phyloP scores from a whole-genome alignment of 352 stramenopile species.

The Phytophthora cajani region DNA sequence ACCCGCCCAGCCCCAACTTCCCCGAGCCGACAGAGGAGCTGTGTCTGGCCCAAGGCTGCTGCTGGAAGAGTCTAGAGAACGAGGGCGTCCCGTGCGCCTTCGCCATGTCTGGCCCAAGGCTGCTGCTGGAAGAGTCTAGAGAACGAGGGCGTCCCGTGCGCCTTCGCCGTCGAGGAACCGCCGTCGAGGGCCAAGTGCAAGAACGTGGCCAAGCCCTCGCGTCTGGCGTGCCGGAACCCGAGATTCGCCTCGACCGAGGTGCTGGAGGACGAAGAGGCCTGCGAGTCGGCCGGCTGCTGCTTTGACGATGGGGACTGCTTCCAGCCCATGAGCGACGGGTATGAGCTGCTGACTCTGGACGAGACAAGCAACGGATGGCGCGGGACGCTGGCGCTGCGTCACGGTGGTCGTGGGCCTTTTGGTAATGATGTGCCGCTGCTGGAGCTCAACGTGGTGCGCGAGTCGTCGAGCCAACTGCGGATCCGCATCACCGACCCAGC shows the following conservation, averaged over 20 bases:
- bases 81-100: constrained; percentile 71
- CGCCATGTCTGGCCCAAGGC: constrained; percentile 74
- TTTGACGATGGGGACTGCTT: constrained; percentile 72
- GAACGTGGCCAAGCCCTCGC: constrained; percentile 46
- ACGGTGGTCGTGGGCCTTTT: constrained; percentile 64
- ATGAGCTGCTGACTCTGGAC: constrained; percentile 69
- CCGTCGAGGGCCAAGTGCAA: constrained; percentile 36
- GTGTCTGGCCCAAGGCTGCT: constrained; percentile 85
- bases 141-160: constrained; percentile 65
- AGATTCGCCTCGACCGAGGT: constrained; percentile 48
- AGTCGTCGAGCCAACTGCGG: constrained; percentile 54
- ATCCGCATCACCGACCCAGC: constrained; percentile 86
- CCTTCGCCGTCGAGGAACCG: constrained; percentile 47
- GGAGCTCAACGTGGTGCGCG: constrained; percentile 65
- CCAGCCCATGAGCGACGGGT: constrained; percentile 72
- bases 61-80: constrained; percentile 75
- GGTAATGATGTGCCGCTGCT: constrained; percentile 78
- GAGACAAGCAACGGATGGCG: constrained; percentile 61
- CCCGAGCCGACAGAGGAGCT: constrained; percentile 76
- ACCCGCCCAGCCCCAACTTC: constrained; percentile 65
- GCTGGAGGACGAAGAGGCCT: constrained; percentile 41
- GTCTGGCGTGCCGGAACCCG: constrained; percentile 80
- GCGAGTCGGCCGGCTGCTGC: constrained; percentile 72
- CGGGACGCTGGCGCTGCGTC: constrained; percentile 58
- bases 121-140: constrained; percentile 83